Percentiles rank a stretch among this genome's conserved stretches.
Evolutionary conservation across 345 rosid genomes (phyloP).

Genomic region (Eucalyptus paniculata): DNA sequence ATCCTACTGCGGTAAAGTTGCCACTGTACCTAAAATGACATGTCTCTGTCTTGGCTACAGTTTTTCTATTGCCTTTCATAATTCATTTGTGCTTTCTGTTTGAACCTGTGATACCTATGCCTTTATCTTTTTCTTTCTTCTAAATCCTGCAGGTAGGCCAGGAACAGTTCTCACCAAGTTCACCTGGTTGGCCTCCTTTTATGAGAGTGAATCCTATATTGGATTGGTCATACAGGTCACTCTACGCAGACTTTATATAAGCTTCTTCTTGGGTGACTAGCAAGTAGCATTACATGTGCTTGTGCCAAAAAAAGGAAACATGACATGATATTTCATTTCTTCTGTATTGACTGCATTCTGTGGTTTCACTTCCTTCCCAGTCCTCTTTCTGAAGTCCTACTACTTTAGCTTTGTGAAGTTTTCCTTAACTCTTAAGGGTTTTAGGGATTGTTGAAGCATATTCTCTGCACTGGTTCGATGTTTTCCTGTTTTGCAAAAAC

Average conservation of each 20-base stretch:
- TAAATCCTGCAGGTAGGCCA: slow-evolving; percentile 65
- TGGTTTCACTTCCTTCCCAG: background rate
- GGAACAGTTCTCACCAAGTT: slow-evolving; percentile 97
- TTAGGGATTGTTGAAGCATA: background rate
- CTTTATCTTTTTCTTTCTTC: background rate
- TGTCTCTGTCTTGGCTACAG: background rate
- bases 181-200: slow-evolving; percentile 99
- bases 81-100: background rate
- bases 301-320: background rate
- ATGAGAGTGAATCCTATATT: slow-evolving; percentile 99
- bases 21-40: background rate
- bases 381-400: background rate
- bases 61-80: background rate
- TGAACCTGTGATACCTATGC: background rate
- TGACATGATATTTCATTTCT: background rate
- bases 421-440: background rate
- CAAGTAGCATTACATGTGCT: background rate
- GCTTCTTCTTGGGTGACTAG: background rate
- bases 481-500: background rate
- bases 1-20: slow-evolving; percentile 91
- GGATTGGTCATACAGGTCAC: slow-evolving; percentile 98
- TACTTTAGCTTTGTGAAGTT: background rate
- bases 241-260: background rate
- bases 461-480: background rate
- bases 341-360: background rate